Base-by-base conservation (phyloP, 768 basidiomycete species). In the Hygrocybe punicea region DNA sequence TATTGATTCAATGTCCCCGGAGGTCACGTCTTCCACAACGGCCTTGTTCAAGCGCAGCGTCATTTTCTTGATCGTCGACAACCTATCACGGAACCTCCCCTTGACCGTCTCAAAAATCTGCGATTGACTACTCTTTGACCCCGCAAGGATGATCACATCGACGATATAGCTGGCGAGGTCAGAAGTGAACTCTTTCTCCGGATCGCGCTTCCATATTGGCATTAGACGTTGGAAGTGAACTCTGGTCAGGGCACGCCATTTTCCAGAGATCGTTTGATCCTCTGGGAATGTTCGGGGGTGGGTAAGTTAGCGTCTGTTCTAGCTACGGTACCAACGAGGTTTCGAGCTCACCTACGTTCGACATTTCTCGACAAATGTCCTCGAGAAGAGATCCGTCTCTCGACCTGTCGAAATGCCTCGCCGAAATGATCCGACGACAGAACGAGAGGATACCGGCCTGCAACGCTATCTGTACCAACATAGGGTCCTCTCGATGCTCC, bases 1-100 rank as follows among this genome's bases (percentile, higher is more conserved):
- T 21, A 25, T 4, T 21, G 42, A 40, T 29, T 45, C 44, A 17
- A 55, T 39, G 24, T 55, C 53, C 14, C 23, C 44, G 14, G 53
- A 33, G 4, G 44, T 44, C 16, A 55, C 17, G 4, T 55, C 53
- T 29, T 55, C 53, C 24, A 35, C 37, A n/a, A 46, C 42, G 4
- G 53, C 53, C 34, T n/a, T 39, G 53, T 55, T 55, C n/a, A 55
- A 35, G 5, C 25, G 42, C 9, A 55, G 14, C 29, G 19, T 36
- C 14, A 21, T 24, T 46, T 55, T 24, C 44, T 25, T 21, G 24
- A 55, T 46, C 6, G n/a, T 46, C 29, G 23, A 14, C 24, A 55
- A 23, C 42, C 53, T 19, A 25, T 46, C 53, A 4, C 25, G 14
- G n/a, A 45, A 29, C 5, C 4, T 25, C 3, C 19, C 23, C 6